These are phyloP conservation scores for Saccharomycopsis selenospora DNA, from an alignment of 805 yeast species.

Conservation along the genomic window DNA sequence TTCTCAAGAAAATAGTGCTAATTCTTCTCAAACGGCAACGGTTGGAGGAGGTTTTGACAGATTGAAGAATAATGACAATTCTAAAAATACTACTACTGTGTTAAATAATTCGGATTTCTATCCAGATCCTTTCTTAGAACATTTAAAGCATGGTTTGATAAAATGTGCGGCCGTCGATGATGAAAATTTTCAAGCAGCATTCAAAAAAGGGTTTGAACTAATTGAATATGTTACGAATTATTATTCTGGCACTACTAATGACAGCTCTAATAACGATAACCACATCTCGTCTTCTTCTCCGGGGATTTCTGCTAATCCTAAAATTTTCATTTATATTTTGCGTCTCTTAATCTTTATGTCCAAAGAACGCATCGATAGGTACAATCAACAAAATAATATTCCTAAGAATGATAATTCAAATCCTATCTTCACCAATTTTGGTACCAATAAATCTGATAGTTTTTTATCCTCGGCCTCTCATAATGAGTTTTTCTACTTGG, in stretches of 20 bases:
- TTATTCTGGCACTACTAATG: too few relatives aligned
- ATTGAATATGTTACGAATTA: background rate
- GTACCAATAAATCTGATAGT: background rate
- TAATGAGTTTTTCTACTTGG: conserved; percentile 1
- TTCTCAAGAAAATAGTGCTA: too few relatives aligned
- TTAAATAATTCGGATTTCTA: background rate
- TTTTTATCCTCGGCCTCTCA: background rate
- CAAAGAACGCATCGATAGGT: background rate
- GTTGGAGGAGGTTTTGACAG: too few relatives aligned
- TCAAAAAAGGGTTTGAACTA: background rate
- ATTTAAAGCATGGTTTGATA: background rate
- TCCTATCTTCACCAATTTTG: conserved; percentile 2
- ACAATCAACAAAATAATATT: background rate
- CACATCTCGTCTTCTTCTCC: background rate
- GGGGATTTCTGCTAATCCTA: background rate
- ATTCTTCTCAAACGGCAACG: too few relatives aligned
- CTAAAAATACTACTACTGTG: too few relatives aligned
- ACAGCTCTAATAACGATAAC: too few relatives aligned
- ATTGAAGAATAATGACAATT: too few relatives aligned
- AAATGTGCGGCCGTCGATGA: background rate
- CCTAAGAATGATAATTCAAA: background rate
- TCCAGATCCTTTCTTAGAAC: background rate
- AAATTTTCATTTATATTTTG: background rate
- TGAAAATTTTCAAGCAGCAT: background rate
- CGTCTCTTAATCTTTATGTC: background rate